A percentile compares a stretch with the other conserved stretches of the same genome.
Conservation (phyloP, 495 filamentous ascomycete species). For the Penicillium malachiteum region DNA sequence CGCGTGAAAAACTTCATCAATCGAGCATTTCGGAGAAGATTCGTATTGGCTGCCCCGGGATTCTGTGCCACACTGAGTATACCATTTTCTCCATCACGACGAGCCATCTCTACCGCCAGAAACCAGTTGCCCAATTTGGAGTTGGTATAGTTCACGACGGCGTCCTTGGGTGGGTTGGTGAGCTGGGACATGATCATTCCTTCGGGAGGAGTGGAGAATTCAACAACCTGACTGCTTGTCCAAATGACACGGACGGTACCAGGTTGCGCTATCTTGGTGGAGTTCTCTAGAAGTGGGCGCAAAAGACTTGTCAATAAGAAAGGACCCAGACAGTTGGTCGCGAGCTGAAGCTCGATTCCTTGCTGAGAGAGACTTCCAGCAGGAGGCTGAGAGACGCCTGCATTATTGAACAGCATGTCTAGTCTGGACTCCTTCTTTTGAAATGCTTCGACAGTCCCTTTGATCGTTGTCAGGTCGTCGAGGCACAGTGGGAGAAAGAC, state of each 20-base stretch:
- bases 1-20: slow-evolving; percentile 12
- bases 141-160: slow-evolving; percentile 21
- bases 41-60: slow-evolving; percentile 7
- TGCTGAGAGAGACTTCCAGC: slow-evolving; percentile 28
- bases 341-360: slow-evolving; percentile 40
- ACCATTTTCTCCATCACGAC: slow-evolving; percentile 4
- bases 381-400: slow-evolving; percentile 43
- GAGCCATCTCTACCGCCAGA: slow-evolving; percentile 19
- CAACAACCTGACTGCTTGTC: slow-evolving; percentile 8
- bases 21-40: slow-evolving; percentile 8
- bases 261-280: neutral
- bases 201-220: slow-evolving; percentile 1
- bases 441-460: slow-evolving; percentile 43
- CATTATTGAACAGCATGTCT: slow-evolving; percentile 58
- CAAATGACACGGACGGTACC: slow-evolving; percentile 13
- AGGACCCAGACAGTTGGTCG: slow-evolving; percentile 39
- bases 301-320: slow-evolving; percentile 35
- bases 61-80: slow-evolving; percentile 30
- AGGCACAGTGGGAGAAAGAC: slow-evolving; percentile 47
- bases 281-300: slow-evolving; percentile 14
- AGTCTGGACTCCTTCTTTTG: slow-evolving; percentile 37
- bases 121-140: slow-evolving; percentile 31
- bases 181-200: slow-evolving; percentile 8
- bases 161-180: neutral
- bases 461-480: slow-evolving; percentile 50